A percentile compares a stretch with the other conserved stretches of the same genome.
Conservation (phyloP, 805 yeast genomes). For the Metschnikowia baotianmanensis region DNA sequence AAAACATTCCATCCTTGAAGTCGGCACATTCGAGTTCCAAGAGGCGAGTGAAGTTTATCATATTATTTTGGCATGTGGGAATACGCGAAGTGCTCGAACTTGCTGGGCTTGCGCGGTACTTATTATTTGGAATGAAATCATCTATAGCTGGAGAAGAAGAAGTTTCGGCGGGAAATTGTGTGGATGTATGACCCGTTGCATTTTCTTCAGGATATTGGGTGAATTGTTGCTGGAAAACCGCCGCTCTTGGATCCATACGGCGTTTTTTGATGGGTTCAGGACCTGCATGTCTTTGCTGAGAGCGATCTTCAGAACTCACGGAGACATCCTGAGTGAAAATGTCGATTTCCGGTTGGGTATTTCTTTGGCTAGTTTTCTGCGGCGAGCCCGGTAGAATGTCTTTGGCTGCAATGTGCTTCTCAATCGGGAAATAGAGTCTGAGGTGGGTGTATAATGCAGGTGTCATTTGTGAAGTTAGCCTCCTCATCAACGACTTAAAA, state of each 20-base stretch:
- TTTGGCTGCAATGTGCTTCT: not conserved
- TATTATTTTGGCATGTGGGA: too few species aligned
- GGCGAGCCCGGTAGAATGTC: too few species aligned
- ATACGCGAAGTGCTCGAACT: not conserved
- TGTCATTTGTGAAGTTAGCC: conserved; percentile 7
- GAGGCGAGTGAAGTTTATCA: not conserved
- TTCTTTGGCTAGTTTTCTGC: not conserved
- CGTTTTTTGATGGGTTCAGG: conserved; percentile 1
- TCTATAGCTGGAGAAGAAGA: not conserved
- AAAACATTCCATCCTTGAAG: conserved; percentile 2
- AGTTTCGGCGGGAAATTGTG: not conserved
- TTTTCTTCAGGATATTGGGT: not conserved
- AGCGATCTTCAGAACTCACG: not conserved
- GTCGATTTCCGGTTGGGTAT: too few species aligned
- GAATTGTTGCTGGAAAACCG: conserved; percentile 7
- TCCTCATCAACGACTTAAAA: conserved; percentile 3
- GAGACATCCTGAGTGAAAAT: not conserved
- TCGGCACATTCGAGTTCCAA: not conserved
- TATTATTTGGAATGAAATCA: not conserved
- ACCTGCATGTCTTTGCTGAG: not conserved
- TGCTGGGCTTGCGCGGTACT: not conserved
- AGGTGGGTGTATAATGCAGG: conserved; percentile 2
- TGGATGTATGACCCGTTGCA: not conserved
- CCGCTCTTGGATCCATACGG: conserved; percentile 5
- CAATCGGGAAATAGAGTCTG: conserved; percentile 6